These are phyloP conservation scores for Canna indica DNA, from an alignment of 176 grass and related monocot species.

Conservation along the genomic window DNA sequence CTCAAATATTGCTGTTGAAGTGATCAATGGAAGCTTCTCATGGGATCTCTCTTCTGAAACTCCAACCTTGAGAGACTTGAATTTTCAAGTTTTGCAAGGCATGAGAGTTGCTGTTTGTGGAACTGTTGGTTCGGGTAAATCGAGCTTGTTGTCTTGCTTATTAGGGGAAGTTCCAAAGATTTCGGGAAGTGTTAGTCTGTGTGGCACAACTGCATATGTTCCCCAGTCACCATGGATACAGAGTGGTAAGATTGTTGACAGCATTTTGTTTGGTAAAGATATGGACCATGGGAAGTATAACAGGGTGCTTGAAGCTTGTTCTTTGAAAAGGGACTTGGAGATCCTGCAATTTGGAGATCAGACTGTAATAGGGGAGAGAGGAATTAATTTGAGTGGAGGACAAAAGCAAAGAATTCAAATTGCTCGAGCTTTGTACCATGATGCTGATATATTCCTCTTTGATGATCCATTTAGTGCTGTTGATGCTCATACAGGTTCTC, in stretches of 20 bases:
- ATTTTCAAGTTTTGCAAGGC: conserved; percentile 41
- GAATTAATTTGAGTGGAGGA: conserved; percentile 40
- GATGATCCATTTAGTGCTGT: conserved; percentile 43
- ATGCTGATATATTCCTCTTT: conserved; percentile 37
- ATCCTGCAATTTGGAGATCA: conserved; percentile 37
- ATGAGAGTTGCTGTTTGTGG: conserved; percentile 56
- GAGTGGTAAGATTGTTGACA: conserved; percentile 39
- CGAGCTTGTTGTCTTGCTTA: conserved; percentile 63
- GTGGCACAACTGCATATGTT: conserved; percentile 27
- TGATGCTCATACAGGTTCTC: conserved; percentile 38
- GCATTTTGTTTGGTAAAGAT: conserved; percentile 31
- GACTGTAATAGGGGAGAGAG: conserved; percentile 38
- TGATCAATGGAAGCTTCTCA: conserved; percentile 46
- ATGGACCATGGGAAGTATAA: conserved; percentile 33
- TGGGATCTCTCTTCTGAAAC: conserved; percentile 38
- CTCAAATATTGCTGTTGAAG: conserved; percentile 32
- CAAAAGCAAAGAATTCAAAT: conserved; percentile 48
- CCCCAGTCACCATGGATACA: conserved; percentile 42
- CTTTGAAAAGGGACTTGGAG: conserved; percentile 39
- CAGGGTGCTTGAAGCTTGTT: conserved; percentile 31
- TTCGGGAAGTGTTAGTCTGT: conserved; percentile 26
- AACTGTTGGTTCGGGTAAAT: conserved; percentile 68
- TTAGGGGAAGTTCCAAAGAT: conserved; percentile 69
- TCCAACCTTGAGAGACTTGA: conserved; percentile 35
- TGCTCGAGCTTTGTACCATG: conserved; percentile 39